Conservation (phyloP, 1,139 yeast genomes). For the Candida tetrigidarum region DNA sequence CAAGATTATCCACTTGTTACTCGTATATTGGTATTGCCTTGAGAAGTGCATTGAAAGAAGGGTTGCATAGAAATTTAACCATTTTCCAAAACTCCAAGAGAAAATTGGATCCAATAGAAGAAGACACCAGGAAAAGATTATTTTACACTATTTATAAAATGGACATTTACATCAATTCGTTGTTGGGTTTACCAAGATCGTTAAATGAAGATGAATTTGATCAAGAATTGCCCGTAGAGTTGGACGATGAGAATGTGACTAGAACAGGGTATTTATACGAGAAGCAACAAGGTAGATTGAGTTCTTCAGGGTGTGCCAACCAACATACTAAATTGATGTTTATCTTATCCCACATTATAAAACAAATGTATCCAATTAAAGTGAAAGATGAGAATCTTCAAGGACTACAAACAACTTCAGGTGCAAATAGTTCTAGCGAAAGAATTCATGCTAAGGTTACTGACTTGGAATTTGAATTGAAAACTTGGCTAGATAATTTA, state of each 20-base stretch:
- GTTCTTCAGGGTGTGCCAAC: slow-evolving; percentile 84
- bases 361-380: slow-evolving; percentile 48
- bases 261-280: slow-evolving; percentile 53
- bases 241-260: slow-evolving; percentile 88
- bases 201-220: slow-evolving; percentile 81
- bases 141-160: slow-evolving; percentile 90
- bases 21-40: slow-evolving; percentile 92
- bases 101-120: slow-evolving; percentile 75
- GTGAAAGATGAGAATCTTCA: slow-evolving; percentile 17
- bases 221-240: slow-evolving; percentile 82
- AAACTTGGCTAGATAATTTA: slow-evolving; percentile 73
- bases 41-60: slow-evolving; percentile 85
- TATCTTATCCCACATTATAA: slow-evolving; percentile 47
- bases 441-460: slow-evolving; percentile 67
- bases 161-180: slow-evolving; percentile 90
- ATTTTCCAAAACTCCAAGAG: slow-evolving; percentile 51
- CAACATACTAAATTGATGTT: slow-evolving; percentile 76
- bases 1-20: slow-evolving; percentile 87
- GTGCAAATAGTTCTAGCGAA: slow-evolving; percentile 32
- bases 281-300: slow-evolving; percentile 49
- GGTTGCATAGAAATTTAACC: slow-evolving; percentile 77
- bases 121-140: slow-evolving; percentile 82
- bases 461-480: slow-evolving; percentile 70
- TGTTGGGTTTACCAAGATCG: slow-evolving; percentile 85
- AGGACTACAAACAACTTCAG: slow-evolving; percentile 8